Base-by-base conservation (phyloP, 2,329 filamentous ascomycete species). In the Phialophora expanda region DNA sequence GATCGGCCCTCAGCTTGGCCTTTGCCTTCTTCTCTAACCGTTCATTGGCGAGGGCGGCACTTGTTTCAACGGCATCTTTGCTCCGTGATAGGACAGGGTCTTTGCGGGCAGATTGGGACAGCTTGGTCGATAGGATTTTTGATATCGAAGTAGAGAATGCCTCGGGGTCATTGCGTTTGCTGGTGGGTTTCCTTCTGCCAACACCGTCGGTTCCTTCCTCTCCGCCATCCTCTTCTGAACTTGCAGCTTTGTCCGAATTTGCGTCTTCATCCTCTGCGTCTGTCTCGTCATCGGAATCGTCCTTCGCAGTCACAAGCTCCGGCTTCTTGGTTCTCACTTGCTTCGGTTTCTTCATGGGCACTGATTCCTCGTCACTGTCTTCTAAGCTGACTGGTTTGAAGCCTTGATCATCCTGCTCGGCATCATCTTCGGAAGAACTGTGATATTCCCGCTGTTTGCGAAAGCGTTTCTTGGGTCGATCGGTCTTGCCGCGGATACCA, bases 1-100 rank as follows among this genome's bases (percentile, higher is more conserved):
- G 93, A 78, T 97, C 91, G 38, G 91, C 89, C 38, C 92, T 87
- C 73, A 98, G 78, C 74, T 93, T 90, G 62, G 87, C 86, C 59
- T 87, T 87, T 30, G 93, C 95, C 76, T 92, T 94, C 60, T 89
- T 84, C 74, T 97, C 94, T 46, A 99, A 83, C 63, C 90, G 90
- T 61, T 86, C 83, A 74, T 97, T 92, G 0, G 89, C 86, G 9
- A 91, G 85, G 38, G 90, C 87, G 65, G 88, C 88, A 69, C 89
- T 89, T 0, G 90, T 87, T 66, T 91, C 86, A 14, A 88, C 86
- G 1, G 93, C 93, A 11, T 86, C 85, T 67, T 87, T 88, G 76
- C 90, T 94, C 74, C 95, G 90, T 5, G 93, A 89, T 3, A 99
- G 85, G n/a, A 99, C 91, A 0, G 95, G 95, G 76, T 99, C 95